Base-by-base conservation (phyloP, 2,329 filamentous ascomycete genomes). In the Colletotrichum euphorbiae region DNA sequence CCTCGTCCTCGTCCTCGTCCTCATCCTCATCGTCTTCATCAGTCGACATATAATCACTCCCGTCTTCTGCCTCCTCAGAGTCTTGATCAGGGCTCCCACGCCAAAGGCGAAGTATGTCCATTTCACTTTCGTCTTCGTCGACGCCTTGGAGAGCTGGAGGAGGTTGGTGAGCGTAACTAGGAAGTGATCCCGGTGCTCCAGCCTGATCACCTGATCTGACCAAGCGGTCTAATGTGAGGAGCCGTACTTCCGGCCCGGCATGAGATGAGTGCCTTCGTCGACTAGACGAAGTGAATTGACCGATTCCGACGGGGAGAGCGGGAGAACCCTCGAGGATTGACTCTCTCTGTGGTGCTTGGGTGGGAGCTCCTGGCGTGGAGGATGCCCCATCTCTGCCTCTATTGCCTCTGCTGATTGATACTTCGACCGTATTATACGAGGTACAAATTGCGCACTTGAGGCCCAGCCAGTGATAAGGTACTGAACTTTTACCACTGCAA, bases 401-500 rank as follows among this genome's bases (percentile, higher is more conserved):
- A 33, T 62, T 40, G 8, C 79, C 76, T 40, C 87, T 87, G 33
- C 89, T 80, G 43, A 91, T 87, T 64, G 87, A 87, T 28, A 91
- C 78, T 73, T 91, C 87, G 15, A 86, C 87, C 0, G 90, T 92
- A 74, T 92, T 92, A 74, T 91, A 92, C 3, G 89, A 91, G 46
- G 84, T 82, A 74, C 90, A 92, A 40, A 91, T 88, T 13, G 85
- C 90, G 77, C 96, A 99, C 79, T 97, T 97, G 51, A 97, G 83
- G 0, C 96, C 96, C 4, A 98, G 83, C 93, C 96, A 99, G 79
- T 99, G 96, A 76, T 97, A 99, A 33, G 88, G 87, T 21, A 96
- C 93, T 21, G 92, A 91, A 69, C 91, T 94, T 76, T 94, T 94
- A 12, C 92, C 92, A 51, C 90, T 93, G 80, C 96, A 99, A 80